Evolutionary conservation across 768 basidiomycete genomes (phyloP), one percentile per base, ranked within the genome.

Genomic region (Termitomyces bulborhizus): DNA sequence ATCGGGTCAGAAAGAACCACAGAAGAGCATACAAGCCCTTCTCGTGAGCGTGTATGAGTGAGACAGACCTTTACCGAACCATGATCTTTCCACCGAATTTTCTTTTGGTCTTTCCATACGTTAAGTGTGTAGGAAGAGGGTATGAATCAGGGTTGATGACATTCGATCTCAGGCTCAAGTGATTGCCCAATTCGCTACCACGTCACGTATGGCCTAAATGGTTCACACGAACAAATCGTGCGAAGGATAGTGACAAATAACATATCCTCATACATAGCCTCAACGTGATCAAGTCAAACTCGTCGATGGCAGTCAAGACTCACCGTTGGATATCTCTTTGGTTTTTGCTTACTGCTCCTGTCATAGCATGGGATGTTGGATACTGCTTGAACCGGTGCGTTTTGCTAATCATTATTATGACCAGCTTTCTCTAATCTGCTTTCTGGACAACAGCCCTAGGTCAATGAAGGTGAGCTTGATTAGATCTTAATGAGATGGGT

Each of bases 321-420:
- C 62, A 79, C 59, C 75, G 71, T 53, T 84, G 83, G 83, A 73
- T 86, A 29, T 74, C 84, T 1, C 69, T 82, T 21, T 88, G 88
- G 88, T 89, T 90, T 63, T 60, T 87, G 4, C 46, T 90, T 26
- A 79, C 82, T 8, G 72, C 73, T 6, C 83, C 84, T 1, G 70
- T 93, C 56, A 78, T 92, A 55, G 58, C 80, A 52, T 93, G 90
- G 91, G 90, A 93, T 76, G 87, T 73, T 1, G 73, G 76, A n/a
- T 93, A 89, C 66, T 90, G 88, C 63, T 83, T 92, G 56, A 78
- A 88, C 76, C 78, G 90, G 90, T 88, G 58, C 57, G 80, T 65
- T 27, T 21, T 24, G 9, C 21, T 1, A 37, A 50, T 12, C 40
- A n/a, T 55, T 49, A 29, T 41, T 6, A 27, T n/a, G 9, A n/a